These are phyloP conservation scores for Chrysosporium keratinophilum DNA, from an alignment of 2,329 filamentous ascomycete genomes.

Conservation along the genomic window DNA sequence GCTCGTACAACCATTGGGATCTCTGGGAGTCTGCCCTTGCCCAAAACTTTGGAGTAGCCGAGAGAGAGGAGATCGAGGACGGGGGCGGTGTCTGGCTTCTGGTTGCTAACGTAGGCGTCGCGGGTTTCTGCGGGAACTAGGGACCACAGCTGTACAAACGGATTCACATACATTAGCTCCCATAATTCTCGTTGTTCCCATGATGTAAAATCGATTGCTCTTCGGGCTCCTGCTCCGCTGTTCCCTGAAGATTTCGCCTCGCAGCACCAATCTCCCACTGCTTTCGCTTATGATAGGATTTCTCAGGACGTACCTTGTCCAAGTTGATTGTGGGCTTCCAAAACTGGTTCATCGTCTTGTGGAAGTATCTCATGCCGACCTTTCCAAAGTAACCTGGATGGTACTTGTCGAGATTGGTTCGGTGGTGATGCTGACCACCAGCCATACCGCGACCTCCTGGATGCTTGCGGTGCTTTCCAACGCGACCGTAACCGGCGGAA, in stretches of 20 bases:
- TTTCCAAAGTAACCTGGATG: constrained; percentile 99
- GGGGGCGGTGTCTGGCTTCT: constrained; percentile 79
- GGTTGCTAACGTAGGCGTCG: constrained; percentile 71
- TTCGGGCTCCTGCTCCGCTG: neutral
- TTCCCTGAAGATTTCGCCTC: neutral
- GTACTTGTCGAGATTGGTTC: constrained; percentile 87
- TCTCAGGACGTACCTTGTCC: constrained; percentile 66
- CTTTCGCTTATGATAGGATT: neutral
- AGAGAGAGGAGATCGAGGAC: constrained; percentile 95
- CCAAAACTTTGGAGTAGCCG: constrained; percentile 97
- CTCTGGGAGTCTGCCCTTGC: constrained; percentile 91
- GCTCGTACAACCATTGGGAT: constrained; percentile 91
- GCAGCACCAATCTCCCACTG: neutral
- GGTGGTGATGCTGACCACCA: constrained; percentile 98
- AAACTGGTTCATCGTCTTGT: constrained; percentile 89
- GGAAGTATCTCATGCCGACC: constrained; percentile 92
- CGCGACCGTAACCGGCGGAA: constrained; percentile 93
- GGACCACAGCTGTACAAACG: constrained; percentile 65
- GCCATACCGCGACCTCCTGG: constrained; percentile 74
- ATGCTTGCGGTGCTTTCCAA: constrained; percentile 97
- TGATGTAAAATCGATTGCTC: too few relatives aligned
- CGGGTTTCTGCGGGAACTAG: constrained; percentile 88
- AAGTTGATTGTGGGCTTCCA: constrained; percentile 99
- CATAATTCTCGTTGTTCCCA: neutral
- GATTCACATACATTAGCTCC: constrained; percentile 3